Conservation (phyloP, 169 alveolate genomes). For the Plasmodium yoelii region DNA sequence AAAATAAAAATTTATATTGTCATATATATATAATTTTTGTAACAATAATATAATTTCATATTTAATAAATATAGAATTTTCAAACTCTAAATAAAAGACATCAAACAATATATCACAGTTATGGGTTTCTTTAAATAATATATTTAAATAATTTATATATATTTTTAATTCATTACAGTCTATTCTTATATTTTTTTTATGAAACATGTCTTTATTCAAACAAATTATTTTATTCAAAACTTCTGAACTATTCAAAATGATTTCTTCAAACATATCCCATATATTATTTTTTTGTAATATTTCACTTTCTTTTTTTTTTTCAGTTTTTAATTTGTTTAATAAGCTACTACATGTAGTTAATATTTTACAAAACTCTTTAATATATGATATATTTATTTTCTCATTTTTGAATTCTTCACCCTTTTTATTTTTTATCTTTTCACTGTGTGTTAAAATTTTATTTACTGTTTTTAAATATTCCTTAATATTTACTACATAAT, state of each 20-base stretch:
- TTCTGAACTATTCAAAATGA: slow-evolving; percentile 48
- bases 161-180: slow-evolving; percentile 53
- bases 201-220: slow-evolving; percentile 62
- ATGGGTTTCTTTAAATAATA: slow-evolving; percentile 36
- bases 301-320: slow-evolving; percentile 6
- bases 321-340: slow-evolving; percentile 26
- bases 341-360: slow-evolving; percentile 9
- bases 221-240: slow-evolving; percentile 42
- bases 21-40: slow-evolving; percentile 57
- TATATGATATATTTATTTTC: slow-evolving; percentile 2
- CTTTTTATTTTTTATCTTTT: slow-evolving; percentile 25
- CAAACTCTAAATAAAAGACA: slow-evolving; percentile 8
- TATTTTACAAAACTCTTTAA: slow-evolving; percentile 46
- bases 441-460: slow-evolving; percentile 28
- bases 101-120: slow-evolving; percentile 27
- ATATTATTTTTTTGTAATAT: slow-evolving; percentile 19
- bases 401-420: slow-evolving; percentile 36
- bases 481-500: background rate
- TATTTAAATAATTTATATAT: slow-evolving; percentile 40
- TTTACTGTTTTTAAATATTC: slow-evolving; percentile 22
- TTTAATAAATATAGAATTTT: slow-evolving; percentile 25
- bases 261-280: slow-evolving; percentile 32
- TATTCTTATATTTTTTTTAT: slow-evolving; percentile 38
- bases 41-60: slow-evolving; percentile 50
- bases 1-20: slow-evolving; percentile 55